Percentiles rank a stretch among this genome's conserved stretches.
phyloP scores from a whole-genome alignment of 2,329 filamentous ascomycete genomes.

The Colletotrichum viniferum region DNA sequence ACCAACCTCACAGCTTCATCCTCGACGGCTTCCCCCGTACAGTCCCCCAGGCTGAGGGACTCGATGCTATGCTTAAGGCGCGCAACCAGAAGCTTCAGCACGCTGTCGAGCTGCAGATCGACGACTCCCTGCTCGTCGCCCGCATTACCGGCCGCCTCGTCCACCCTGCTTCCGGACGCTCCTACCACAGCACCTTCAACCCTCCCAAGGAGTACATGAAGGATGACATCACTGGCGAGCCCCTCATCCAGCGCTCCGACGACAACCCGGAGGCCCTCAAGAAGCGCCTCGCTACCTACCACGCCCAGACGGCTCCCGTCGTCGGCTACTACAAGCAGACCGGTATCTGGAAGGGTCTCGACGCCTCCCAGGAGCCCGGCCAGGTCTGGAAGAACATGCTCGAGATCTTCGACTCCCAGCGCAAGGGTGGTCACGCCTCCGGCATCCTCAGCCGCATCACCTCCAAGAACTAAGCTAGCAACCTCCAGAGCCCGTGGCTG shows the following conservation, averaged over 20 bases:
- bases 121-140: conserved; percentile 89
- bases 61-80: conserved; percentile 86
- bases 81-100: conserved; percentile 89
- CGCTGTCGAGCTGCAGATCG: conserved; percentile 95
- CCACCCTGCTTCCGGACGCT: conserved; percentile 93
- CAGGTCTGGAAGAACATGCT: conserved; percentile 95
- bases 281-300: conserved; percentile 94
- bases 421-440: conserved; percentile 31
- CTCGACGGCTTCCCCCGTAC: conserved; percentile 98
- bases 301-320: conserved; percentile 90
- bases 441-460: conserved; percentile 44
- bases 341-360: conserved; percentile 94
- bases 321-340: conserved; percentile 97
- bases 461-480: conserved; percentile 31
- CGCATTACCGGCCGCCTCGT: conserved; percentile 96
- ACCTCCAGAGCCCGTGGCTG: neutral
- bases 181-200: conserved; percentile 99
- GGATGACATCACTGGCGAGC: conserved; percentile 96
- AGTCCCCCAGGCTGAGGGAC: conserved; percentile 90
- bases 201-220: conserved; percentile 93
- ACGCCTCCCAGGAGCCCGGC: conserved; percentile 94
- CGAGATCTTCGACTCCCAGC: conserved; percentile 69
- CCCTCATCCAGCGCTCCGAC: conserved; percentile 92
- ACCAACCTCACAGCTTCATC: conserved; percentile 74
- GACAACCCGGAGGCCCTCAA: conserved; percentile 96